phyloP scores from a whole-genome alignment of 805 yeast genomes.

The Ogataea salicorniae region DNA sequence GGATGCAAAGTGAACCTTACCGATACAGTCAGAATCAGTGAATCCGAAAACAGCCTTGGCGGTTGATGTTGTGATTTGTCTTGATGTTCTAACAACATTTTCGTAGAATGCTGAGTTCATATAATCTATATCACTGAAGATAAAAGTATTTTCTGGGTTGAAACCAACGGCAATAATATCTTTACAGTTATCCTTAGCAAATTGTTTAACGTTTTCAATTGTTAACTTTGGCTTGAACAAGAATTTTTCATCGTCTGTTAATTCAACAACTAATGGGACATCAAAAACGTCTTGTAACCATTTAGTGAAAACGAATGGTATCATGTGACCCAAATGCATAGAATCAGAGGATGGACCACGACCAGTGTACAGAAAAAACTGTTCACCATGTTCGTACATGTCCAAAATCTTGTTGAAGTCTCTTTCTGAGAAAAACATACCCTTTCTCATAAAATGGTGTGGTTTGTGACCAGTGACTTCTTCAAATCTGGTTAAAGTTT shows the following conservation, averaged over 20 bases:
- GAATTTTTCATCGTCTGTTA: slow-evolving; percentile 97
- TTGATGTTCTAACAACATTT: slow-evolving; percentile 84
- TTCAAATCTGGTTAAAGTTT: slow-evolving; percentile 69
- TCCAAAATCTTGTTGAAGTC: slow-evolving; percentile 75
- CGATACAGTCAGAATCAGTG: slow-evolving; percentile 90
- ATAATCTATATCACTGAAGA: slow-evolving; percentile 86
- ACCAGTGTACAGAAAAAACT: slow-evolving; percentile 93
- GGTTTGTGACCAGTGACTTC: slow-evolving; percentile 85
- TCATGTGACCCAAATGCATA: slow-evolving; percentile 95
- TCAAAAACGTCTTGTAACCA: slow-evolving; percentile 98
- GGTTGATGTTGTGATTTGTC: slow-evolving; percentile 95
- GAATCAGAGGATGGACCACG: slow-evolving; percentile 94
- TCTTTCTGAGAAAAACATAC: slow-evolving; percentile 89
- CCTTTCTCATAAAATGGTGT: slow-evolving; percentile 84
- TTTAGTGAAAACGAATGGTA: slow-evolving; percentile 91
- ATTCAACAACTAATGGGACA: slow-evolving; percentile 87
- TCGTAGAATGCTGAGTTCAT: slow-evolving; percentile 94
- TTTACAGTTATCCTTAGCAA: slow-evolving; percentile 77
- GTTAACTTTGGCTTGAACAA: slow-evolving; percentile 87
- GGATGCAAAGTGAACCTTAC: slow-evolving; percentile 91
- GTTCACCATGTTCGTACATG: slow-evolving; percentile 89
- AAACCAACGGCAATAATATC: slow-evolving; percentile 94
- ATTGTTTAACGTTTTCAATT: slow-evolving; percentile 79
- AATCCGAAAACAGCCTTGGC: slow-evolving; percentile 97
- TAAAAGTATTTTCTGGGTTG: slow-evolving; percentile 89